Conservation (phyloP, 805 yeast genomes). For the Lipomyces mesembrius region DNA sequence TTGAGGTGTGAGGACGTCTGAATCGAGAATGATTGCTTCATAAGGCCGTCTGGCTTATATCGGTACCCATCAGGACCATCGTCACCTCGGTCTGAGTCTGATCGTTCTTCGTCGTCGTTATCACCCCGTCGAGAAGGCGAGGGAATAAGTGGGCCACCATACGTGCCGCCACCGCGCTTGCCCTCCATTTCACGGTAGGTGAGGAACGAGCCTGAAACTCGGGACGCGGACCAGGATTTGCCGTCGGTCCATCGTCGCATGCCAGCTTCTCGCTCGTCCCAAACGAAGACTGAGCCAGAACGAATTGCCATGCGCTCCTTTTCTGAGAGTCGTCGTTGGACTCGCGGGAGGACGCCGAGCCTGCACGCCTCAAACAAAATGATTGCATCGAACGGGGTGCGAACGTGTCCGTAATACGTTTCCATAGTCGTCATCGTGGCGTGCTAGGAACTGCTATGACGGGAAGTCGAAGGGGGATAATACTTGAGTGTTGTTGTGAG, state of each 20-base stretch:
- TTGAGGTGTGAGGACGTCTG: slow-evolving; percentile 58
- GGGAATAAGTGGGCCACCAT: slow-evolving; percentile 29
- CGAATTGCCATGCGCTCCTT: slow-evolving; percentile 58
- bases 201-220: slow-evolving; percentile 67
- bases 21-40: slow-evolving; percentile 68
- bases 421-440: slow-evolving; percentile 49
- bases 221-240: slow-evolving; percentile 70
- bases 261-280: slow-evolving; percentile 73
- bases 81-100: slow-evolving; percentile 19
- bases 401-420: slow-evolving; percentile 65
- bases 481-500: neutral
- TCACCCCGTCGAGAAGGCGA: slow-evolving; percentile 9
- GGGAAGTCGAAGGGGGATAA: neutral
- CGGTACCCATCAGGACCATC: slow-evolving; percentile 46
- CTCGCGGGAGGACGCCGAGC: slow-evolving; percentile 59
- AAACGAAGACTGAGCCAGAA: slow-evolving; percentile 66
- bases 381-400: slow-evolving; percentile 64
- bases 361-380: slow-evolving; percentile 69
- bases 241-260: slow-evolving; percentile 85
- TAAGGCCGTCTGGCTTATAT: slow-evolving; percentile 58
- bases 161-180: slow-evolving; percentile 35
- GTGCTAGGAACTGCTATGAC: neutral
- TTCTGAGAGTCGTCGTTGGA: slow-evolving; percentile 61
- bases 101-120: slow-evolving; percentile 17
- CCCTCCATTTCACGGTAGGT: slow-evolving; percentile 65